Percentiles rank a stretch among this genome's conserved stretches.
These are phyloP conservation scores for Magnusiomyces magnusii DNA, from an alignment of 1,139 yeast genomes.

Conservation along the genomic window DNA sequence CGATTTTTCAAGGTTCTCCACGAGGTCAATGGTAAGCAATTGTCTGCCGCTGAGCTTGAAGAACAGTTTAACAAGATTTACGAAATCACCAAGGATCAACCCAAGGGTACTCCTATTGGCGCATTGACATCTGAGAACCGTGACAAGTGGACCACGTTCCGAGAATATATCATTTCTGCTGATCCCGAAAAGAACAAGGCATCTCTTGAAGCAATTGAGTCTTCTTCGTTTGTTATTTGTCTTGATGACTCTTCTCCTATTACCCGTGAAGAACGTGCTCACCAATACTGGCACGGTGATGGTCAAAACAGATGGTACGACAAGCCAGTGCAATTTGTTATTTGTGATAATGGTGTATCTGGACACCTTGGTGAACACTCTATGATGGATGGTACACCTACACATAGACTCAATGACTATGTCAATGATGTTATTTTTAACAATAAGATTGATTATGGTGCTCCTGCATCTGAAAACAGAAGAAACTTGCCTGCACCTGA, in stretches of 20 bases:
- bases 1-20: conserved; percentile 75
- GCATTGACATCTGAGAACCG: conserved; percentile 79
- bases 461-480: conserved; percentile 23
- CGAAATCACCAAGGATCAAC: conserved; percentile 41
- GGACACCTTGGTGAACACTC: conserved; percentile 97
- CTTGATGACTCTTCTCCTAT: conserved; percentile 69
- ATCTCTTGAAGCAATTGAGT: conserved; percentile 61
- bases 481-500: conserved; percentile 31
- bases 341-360: conserved; percentile 75
- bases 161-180: conserved; percentile 48
- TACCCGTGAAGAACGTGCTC: conserved; percentile 79
- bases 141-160: conserved; percentile 66
- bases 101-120: conserved; percentile 54
- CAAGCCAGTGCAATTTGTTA: conserved; percentile 82
- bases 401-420: conserved; percentile 77
- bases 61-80: conserved; percentile 51
- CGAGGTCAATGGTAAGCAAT: conserved; percentile 43
- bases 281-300: conserved; percentile 90
- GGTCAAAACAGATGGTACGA: conserved; percentile 88
- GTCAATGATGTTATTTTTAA: conserved; percentile 52
- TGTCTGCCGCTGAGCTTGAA: conserved; percentile 58
- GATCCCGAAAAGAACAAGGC: conserved; percentile 45
- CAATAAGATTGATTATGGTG: conserved; percentile 35
- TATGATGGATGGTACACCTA: conserved; percentile 97
- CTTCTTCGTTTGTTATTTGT: conserved; percentile 73